Evolutionary conservation across 2,329 filamentous ascomycete genomes (phyloP), one percentile per base, ranked within the genome.

Genomic region (Diaporthe ampelina): DNA sequence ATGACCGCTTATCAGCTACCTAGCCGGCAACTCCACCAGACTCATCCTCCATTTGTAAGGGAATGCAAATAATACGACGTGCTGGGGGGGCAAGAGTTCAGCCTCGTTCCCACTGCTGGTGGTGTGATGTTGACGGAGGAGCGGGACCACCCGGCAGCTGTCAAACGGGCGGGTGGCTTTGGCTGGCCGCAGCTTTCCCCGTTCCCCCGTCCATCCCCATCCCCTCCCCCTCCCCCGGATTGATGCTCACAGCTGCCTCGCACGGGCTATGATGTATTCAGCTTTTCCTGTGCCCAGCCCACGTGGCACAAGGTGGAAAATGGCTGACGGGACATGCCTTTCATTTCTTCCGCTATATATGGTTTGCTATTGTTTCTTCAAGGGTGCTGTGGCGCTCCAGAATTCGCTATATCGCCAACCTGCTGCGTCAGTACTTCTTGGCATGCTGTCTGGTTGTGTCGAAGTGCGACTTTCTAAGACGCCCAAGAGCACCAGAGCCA

Each of bases 81-180:
- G n/a, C 63, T 29, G n/a, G 17, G 17, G 40, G 40, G 40, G 32
- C 29, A 29, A 54, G 63, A 68, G 15, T 26, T 54, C 48, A 68
- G 63, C 63, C 63, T 40, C 48, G 48, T 54, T 32, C n/a, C n/a
- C 59, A 15, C 17, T 32, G 40, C 59, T 52, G 21, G 69, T 59
- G 56, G 45, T 61, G 19, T 37, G 56, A 52, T 59, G 11, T 15
- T 43, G n/a, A 63, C 40, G 32, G 57, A 54, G 57, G 70, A 54
- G 70, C 70, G 70, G 70, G 63, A 56, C 10, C 35, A 37, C 35
- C 45, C 57, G 70, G 70, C 57, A 72, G 32, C 59, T 63, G 57
- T 72, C 70, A 72, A 35, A 43, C 45, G 43, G 48, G 32, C 37
- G 5, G 37, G 54, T 63, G 57, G 70, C 70, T 63, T 63, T 57